These are phyloP conservation scores for Ustilago bromivora DNA, from an alignment of 1,284 basidiomycete species.

Conservation along the genomic window DNA sequence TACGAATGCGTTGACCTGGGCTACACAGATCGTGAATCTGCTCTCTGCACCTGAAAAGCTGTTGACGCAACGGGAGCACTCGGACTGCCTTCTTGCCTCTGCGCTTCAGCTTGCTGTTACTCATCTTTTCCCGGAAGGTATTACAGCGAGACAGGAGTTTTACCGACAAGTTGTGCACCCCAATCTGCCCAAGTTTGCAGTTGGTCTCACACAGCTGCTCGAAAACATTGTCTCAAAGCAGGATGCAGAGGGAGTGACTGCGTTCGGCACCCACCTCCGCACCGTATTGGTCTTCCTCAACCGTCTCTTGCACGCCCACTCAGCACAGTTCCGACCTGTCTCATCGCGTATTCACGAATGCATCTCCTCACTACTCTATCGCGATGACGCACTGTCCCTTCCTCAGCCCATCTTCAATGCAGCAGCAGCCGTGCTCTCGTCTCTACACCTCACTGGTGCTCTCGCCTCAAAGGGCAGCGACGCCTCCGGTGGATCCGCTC, in stretches of 20 bases:
- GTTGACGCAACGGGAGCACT: constrained; percentile 13
- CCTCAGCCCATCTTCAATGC: constrained; percentile 23
- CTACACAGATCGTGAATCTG: constrained; percentile 43
- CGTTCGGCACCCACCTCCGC: constrained; percentile 17
- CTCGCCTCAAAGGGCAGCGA: constrained; percentile 44
- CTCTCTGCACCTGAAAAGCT: constrained; percentile 36
- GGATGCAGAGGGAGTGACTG: constrained; percentile 5
- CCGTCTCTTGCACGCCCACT: constrained; percentile 38
- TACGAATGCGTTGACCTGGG: constrained; percentile 44
- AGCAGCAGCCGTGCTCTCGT: constrained; percentile 43
- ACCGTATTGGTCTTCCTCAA: constrained; percentile 28
- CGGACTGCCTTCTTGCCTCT: constrained; percentile 29
- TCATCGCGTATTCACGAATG: constrained; percentile 42
- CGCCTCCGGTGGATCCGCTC: constrained; percentile 30
- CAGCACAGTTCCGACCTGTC: constrained; percentile 49
- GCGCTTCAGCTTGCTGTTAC: constrained; percentile 25
- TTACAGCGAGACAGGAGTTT: constrained; percentile 49
- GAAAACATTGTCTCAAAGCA: constrained; percentile 15
- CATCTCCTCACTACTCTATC: constrained; percentile 43
- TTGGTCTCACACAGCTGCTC: constrained; percentile 28
- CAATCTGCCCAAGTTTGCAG: constrained; percentile 36
- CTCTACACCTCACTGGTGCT: constrained; percentile 55
- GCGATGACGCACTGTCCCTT: constrained; percentile 8
- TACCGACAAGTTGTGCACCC: constrained; percentile 55
- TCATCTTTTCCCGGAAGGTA: constrained; percentile 40